Evolutionary conservation across 2,329 filamentous ascomycete species (phyloP).

Genomic region (Alternaria novae-zelandiae): DNA sequence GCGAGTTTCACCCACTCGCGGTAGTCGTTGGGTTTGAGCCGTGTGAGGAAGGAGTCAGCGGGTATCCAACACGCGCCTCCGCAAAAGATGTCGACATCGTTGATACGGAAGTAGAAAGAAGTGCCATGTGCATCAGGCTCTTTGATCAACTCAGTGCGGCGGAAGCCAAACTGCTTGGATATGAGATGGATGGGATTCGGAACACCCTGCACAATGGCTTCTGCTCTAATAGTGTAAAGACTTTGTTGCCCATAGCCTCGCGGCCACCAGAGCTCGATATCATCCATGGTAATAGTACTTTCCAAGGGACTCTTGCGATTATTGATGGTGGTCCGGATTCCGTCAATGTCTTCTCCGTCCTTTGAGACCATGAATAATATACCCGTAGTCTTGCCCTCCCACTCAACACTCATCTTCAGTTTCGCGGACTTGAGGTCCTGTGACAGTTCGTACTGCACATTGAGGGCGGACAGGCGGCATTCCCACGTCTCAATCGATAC

Average conservation of each 20-base stretch:
- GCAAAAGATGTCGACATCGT: constrained; percentile 77
- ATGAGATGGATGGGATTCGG: constrained; percentile 1
- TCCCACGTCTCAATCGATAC: constrained; percentile 74
- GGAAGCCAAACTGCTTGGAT: constrained; percentile 59
- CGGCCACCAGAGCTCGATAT: constrained; percentile 77
- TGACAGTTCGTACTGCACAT: constrained; percentile 64
- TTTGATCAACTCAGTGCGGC: constrained; percentile 60
- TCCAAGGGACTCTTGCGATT: constrained; percentile 40
- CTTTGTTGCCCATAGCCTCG: constrained; percentile 76
- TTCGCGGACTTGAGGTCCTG: constrained; percentile 5
- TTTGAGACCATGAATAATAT: not conserved
- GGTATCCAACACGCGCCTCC: constrained; percentile 88
- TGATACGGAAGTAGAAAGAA: constrained; percentile 79
- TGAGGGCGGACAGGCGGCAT: constrained; percentile 68
- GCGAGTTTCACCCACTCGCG: constrained; percentile 77
- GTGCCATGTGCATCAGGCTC: constrained; percentile 65
- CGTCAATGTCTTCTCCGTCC: not conserved
- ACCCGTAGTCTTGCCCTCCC: not conserved
- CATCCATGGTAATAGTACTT: constrained; percentile 49
- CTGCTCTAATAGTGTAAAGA: constrained; percentile 64
- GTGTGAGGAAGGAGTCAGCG: constrained; percentile 77
- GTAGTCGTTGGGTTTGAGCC: constrained; percentile 70
- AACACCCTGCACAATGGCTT: not conserved
- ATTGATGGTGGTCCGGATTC: not conserved
- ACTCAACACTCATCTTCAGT: not conserved